These are phyloP conservation scores for Cladophialophora exuberans DNA, from an alignment of 2,329 filamentous ascomycete species.

Conservation along the genomic window DNA sequence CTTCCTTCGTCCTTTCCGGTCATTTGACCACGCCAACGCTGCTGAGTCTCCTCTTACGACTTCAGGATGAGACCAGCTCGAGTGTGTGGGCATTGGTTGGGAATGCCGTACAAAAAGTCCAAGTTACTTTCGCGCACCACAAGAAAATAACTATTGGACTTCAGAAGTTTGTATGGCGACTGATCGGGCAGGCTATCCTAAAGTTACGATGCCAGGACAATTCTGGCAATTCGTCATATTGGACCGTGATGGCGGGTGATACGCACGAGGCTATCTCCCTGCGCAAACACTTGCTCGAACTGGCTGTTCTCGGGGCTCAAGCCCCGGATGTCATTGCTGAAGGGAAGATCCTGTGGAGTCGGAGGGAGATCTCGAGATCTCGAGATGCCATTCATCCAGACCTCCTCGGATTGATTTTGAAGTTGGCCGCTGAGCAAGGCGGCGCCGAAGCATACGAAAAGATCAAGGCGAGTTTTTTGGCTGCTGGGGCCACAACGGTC, in stretches of 20 bases:
- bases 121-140: slow-evolving; percentile 82
- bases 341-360: slow-evolving; percentile 76
- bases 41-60: slow-evolving; percentile 81
- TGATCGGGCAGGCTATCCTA: too few species aligned
- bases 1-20: slow-evolving; percentile 85
- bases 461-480: slow-evolving; percentile 88
- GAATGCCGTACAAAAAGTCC: slow-evolving; percentile 73
- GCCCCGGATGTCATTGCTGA: slow-evolving; percentile 69
- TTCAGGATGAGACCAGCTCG: slow-evolving; percentile 78
- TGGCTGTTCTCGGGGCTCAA: slow-evolving; percentile 78
- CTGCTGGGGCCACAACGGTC: too few species aligned
- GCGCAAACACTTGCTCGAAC: slow-evolving; percentile 78
- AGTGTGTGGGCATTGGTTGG: slow-evolving; percentile 89
- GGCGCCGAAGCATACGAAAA: slow-evolving; percentile 70
- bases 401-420: slow-evolving; percentile 78
- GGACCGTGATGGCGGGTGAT: slow-evolving; percentile 78
- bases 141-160: slow-evolving; percentile 71
- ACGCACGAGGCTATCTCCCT: slow-evolving; percentile 85
- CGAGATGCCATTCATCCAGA: slow-evolving; percentile 77
- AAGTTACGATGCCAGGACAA: too few species aligned
- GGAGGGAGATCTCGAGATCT: slow-evolving; percentile 73
- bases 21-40: slow-evolving; percentile 80
- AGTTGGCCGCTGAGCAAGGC: slow-evolving; percentile 74
- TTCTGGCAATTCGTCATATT: slow-evolving; percentile 73
- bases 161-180: slow-evolving; percentile 75